Percentiles rank a stretch among this genome's conserved stretches.
phyloP scores from a whole-genome alignment of 164 flowering plant genomes.

The Liquidambar formosana region DNA sequence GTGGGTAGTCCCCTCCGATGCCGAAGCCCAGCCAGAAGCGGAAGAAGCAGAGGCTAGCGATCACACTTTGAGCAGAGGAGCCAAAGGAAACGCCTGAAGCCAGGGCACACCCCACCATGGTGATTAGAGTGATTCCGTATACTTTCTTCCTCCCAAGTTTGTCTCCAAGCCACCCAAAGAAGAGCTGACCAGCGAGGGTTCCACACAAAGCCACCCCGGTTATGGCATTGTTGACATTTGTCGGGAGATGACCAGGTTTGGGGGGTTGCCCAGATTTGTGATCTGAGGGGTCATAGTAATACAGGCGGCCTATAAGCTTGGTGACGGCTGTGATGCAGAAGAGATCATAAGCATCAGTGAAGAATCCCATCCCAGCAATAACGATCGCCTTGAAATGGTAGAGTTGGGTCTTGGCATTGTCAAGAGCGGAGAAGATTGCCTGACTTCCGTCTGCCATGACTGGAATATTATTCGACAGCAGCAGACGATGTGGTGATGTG shows the following conservation, averaged over 20 bases:
- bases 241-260: slow-evolving; percentile 13
- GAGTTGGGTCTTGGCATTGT: slow-evolving; percentile 29
- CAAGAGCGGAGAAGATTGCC: slow-evolving; percentile 22
- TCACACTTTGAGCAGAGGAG: slow-evolving; percentile 18
- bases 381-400: slow-evolving; percentile 34
- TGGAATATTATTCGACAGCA: neutral
- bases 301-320: slow-evolving; percentile 24
- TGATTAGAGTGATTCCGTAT: slow-evolving; percentile 20
- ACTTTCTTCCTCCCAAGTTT: slow-evolving; percentile 22
- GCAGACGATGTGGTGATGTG: too few relatives aligned
- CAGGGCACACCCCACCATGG: slow-evolving; percentile 24
- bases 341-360: slow-evolving; percentile 33
- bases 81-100: slow-evolving; percentile 25
- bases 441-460: slow-evolving; percentile 10
- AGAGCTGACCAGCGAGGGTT: slow-evolving; percentile 18
- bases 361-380: slow-evolving; percentile 33
- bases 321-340: slow-evolving; percentile 30
- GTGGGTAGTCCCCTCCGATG: slow-evolving; percentile 23
- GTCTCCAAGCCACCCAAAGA: slow-evolving; percentile 26
- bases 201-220: slow-evolving; percentile 19
- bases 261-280: neutral
- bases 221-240: slow-evolving; percentile 14
- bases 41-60: slow-evolving; percentile 22
- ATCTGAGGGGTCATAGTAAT: slow-evolving; percentile 13
- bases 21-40: slow-evolving; percentile 26